A percentile compares a stretch with the other conserved stretches of the same genome.
Evolutionary conservation across 2,329 filamentous ascomycete species (phyloP).

Genomic region (Paracoccidioides brasiliensis): DNA sequence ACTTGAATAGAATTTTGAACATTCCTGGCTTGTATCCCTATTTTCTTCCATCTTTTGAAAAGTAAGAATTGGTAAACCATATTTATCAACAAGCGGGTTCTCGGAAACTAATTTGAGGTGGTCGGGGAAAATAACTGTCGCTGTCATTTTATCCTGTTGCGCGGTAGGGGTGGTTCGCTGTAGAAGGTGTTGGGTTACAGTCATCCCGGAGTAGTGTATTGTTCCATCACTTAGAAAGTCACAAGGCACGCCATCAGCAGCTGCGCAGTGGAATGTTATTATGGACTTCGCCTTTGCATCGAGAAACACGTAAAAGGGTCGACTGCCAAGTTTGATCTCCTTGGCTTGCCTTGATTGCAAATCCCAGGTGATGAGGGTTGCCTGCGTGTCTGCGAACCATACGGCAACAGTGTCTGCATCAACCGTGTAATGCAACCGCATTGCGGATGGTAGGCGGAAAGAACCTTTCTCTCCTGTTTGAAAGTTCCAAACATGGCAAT

Average conservation of each 20-base stretch:
- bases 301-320: neutral
- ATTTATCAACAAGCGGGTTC: no score
- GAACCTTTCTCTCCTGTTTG: constrained; percentile 11
- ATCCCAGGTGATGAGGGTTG: constrained; percentile 7
- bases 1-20: no score
- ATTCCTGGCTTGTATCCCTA: no score
- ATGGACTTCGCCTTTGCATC: neutral
- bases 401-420: constrained; percentile 15
- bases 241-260: neutral
- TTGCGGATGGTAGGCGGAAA: constrained; percentile 18
- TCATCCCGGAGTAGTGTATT: neutral
- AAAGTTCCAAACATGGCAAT: constrained; percentile 22
- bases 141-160: no score
- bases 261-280: neutral
- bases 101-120: no score
- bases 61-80: no score
- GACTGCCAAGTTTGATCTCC: constrained; percentile 2
- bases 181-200: neutral
- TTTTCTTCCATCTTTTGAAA: no score
- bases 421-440: constrained; percentile 10
- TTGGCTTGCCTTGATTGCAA: constrained; percentile 14
- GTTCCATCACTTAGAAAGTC: neutral
- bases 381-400: constrained; percentile 1
- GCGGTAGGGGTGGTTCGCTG: neutral
- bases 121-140: no score